A percentile compares a stretch with the other conserved stretches of the same genome.
Evolutionary conservation across 2,329 filamentous ascomycete genomes (phyloP).

Genomic region (Epichloe uncinata): DNA sequence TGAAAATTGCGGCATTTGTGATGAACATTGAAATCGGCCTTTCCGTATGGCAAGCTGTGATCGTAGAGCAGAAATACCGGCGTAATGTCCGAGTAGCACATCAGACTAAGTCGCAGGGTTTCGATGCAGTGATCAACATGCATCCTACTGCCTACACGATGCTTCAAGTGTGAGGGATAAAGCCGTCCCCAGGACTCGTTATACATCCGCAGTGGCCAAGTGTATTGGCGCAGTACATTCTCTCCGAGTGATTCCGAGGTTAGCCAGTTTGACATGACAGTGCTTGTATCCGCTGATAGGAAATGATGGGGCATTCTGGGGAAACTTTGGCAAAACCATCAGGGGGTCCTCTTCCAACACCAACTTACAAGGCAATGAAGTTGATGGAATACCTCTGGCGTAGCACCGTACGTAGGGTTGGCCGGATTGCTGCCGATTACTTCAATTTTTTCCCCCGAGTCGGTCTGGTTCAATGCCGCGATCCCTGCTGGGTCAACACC

Average conservation of each 20-base stretch:
- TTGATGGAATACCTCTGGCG: background rate
- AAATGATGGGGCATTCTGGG: too few relatives aligned
- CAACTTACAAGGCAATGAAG: conserved; percentile 2
- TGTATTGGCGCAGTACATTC: conserved; percentile 3
- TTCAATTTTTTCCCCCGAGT: background rate
- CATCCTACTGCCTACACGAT: background rate
- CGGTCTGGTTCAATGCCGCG: background rate
- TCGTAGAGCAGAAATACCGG: background rate
- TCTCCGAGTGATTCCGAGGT: background rate
- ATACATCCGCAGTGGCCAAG: conserved; percentile 2
- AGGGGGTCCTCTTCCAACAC: too few relatives aligned
- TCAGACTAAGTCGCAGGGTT: conserved; percentile 2
- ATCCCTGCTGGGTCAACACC: background rate
- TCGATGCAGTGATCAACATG: conserved; percentile 3
- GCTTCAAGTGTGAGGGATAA: background rate
- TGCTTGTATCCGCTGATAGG: too few relatives aligned
- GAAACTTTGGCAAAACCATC: too few relatives aligned
- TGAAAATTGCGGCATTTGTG: conserved; percentile 2
- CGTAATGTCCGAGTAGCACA: conserved; percentile 3
- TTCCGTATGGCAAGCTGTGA: background rate
- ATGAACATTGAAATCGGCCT: conserved; percentile 1
- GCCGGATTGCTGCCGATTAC: background rate
- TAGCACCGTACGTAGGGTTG: background rate
- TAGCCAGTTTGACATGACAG: background rate
- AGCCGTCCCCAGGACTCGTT: conserved; percentile 1